phyloP scores from a whole-genome alignment of 2,329 filamentous ascomycete species.

The Cladosporium sp. region DNA sequence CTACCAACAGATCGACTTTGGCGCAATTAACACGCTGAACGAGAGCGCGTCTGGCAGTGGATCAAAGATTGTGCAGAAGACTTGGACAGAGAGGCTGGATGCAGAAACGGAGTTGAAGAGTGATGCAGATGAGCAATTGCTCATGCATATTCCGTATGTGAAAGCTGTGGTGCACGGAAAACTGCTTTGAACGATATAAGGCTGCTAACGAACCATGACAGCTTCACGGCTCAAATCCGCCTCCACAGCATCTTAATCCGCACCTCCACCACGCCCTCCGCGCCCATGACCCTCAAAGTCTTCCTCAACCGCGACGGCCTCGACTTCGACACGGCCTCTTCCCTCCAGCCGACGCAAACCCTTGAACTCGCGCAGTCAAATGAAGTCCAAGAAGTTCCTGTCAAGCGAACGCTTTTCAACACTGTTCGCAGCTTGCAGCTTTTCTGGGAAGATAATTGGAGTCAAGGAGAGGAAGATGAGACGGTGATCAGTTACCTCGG shows the following conservation, averaged over 20 bases:
- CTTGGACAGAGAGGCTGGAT: slow-evolving; percentile 76
- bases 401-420: slow-evolving; percentile 85
- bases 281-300: slow-evolving; percentile 78
- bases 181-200: no score
- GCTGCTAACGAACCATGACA: neutral
- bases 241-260: slow-evolving; percentile 85
- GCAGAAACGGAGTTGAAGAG: slow-evolving; percentile 72
- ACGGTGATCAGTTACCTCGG: slow-evolving; percentile 78
- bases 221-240: slow-evolving; percentile 90
- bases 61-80: slow-evolving; percentile 76
- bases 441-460: slow-evolving; percentile 91
- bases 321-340: slow-evolving; percentile 74
- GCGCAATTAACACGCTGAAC: slow-evolving; percentile 78
- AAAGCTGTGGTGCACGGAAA: neutral
- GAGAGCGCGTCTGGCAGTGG: slow-evolving; percentile 68
- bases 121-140: slow-evolving; percentile 86
- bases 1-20: slow-evolving; percentile 89
- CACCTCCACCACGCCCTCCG: slow-evolving; percentile 64
- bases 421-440: slow-evolving; percentile 76
- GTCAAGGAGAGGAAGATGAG: slow-evolving; percentile 69
- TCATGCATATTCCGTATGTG: slow-evolving; percentile 83
- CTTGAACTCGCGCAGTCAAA: slow-evolving; percentile 72
- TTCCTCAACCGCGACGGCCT: slow-evolving; percentile 83
- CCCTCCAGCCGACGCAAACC: slow-evolving; percentile 61
- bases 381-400: slow-evolving; percentile 80